A percentile compares a stretch with the other conserved stretches of the same genome.
Evolutionary conservation across 2,329 filamentous ascomycete genomes (phyloP).

Genomic region (Cryphonectria japonica): DNA sequence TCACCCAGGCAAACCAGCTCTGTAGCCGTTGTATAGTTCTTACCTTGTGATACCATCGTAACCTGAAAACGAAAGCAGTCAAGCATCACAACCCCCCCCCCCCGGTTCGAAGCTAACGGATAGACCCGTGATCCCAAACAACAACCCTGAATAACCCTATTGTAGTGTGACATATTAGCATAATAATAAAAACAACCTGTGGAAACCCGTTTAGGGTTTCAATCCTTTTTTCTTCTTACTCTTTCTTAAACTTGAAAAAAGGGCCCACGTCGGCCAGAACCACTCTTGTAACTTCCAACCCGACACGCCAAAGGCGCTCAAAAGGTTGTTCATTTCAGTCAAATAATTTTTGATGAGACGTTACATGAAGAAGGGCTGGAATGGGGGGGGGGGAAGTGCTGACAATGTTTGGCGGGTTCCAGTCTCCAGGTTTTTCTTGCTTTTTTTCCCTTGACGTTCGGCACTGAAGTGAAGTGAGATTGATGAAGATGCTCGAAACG

Average conservation of each 20-base stretch:
- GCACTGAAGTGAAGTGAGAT: no score
- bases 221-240: no score
- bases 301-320: not conserved
- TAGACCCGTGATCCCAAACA: not conserved
- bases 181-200: not conserved
- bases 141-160: not conserved
- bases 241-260: not conserved
- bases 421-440: not conserved
- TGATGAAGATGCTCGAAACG: no score
- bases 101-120: not conserved
- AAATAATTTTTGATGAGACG: not conserved
- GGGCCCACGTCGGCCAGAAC: no score
- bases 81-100: not conserved
- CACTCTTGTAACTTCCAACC: not conserved
- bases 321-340: not conserved
- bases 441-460: no score
- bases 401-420: not conserved
- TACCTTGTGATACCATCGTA: not conserved
- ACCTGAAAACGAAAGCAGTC: not conserved
- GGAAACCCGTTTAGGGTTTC: not conserved
- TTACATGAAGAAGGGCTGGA: not conserved
- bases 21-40: not conserved
- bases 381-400: not conserved
- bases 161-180: not conserved
- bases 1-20: not conserved